phyloP scores from a whole-genome alignment of 2,329 filamentous ascomycete genomes.

The Eutypa lata region DNA sequence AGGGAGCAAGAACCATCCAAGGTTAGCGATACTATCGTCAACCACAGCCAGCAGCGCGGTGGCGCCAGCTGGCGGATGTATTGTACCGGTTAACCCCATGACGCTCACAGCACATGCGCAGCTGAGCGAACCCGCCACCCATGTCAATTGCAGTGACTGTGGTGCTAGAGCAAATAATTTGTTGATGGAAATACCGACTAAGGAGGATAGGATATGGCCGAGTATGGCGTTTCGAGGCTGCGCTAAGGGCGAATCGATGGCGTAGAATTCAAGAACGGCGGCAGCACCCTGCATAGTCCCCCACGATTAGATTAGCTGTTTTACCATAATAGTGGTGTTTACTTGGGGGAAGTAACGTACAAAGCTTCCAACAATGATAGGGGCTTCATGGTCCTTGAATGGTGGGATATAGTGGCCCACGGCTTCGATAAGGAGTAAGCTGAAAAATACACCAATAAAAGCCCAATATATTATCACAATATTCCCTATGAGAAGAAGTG shows the following conservation, averaged over 20 bases:
- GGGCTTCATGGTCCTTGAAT: conserved; percentile 50
- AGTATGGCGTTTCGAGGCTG: conserved; percentile 69
- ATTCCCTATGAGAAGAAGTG: conserved; percentile 61
- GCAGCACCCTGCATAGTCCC: conserved; percentile 57
- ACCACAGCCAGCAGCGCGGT: conserved; percentile 68
- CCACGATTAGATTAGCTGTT: neutral
- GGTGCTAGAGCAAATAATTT: conserved; percentile 60
- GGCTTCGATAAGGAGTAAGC: conserved; percentile 57
- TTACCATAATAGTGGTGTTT: too few relatives aligned
- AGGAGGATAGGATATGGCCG: conserved; percentile 62
- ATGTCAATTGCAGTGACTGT: conserved; percentile 50
- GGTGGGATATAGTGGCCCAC: conserved; percentile 52
- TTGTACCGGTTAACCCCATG: conserved; percentile 69
- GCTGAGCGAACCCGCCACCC: conserved; percentile 62
- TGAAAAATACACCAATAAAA: conserved; percentile 61
- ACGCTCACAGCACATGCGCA: conserved; percentile 60
- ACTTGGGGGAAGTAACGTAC: conserved; percentile 50
- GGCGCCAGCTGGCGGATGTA: conserved; percentile 72
- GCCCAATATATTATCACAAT: conserved; percentile 60
- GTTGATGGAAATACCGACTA: conserved; percentile 58
- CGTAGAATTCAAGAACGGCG: conserved; percentile 72
- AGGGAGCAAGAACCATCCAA: conserved; percentile 70
- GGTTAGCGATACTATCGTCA: conserved; percentile 45
- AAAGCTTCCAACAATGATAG: conserved; percentile 67
- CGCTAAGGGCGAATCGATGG: conserved; percentile 67